phyloP scores from a whole-genome alignment of 2,329 filamentous ascomycete genomes.

The Periconia sp. region DNA sequence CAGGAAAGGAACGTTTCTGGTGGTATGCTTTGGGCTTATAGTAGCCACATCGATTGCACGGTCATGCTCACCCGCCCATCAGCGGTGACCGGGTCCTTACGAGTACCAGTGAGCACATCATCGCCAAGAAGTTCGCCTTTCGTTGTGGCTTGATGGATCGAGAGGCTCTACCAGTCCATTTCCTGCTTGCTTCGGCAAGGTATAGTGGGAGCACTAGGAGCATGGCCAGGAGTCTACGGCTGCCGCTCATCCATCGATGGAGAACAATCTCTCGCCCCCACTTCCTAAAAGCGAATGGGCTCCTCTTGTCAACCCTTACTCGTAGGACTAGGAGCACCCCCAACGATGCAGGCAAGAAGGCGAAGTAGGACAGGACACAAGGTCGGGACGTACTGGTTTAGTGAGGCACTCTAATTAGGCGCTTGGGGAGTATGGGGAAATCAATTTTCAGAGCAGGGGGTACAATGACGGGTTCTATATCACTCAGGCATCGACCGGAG shows the following conservation, averaged over 20 bases:
- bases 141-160: conserved; percentile 27
- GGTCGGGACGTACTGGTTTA: no score
- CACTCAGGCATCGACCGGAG: no score
- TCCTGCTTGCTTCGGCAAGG: conserved; percentile 15
- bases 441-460: no score
- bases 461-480: no score
- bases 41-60: no score
- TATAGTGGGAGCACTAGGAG: conserved; percentile 27
- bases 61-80: neutral
- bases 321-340: conserved; percentile 28
- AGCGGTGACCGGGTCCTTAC: conserved; percentile 5
- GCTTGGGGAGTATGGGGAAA: no score
- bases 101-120: conserved; percentile 22
- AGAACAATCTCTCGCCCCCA: conserved; percentile 5
- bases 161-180: conserved; percentile 25
- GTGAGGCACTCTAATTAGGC: no score
- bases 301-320: conserved; percentile 32
- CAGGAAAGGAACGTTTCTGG: no score
- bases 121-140: conserved; percentile 31
- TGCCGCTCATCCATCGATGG: conserved; percentile 5
- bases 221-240: conserved; percentile 20
- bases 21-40: no score
- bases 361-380: no score
- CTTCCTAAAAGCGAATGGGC: conserved; percentile 27
- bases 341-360: no score